Evolutionary conservation across 2,329 filamentous ascomycete genomes (phyloP), one percentile per base, ranked within the genome.

Genomic region (Microthyrium microscopicum): DNA sequence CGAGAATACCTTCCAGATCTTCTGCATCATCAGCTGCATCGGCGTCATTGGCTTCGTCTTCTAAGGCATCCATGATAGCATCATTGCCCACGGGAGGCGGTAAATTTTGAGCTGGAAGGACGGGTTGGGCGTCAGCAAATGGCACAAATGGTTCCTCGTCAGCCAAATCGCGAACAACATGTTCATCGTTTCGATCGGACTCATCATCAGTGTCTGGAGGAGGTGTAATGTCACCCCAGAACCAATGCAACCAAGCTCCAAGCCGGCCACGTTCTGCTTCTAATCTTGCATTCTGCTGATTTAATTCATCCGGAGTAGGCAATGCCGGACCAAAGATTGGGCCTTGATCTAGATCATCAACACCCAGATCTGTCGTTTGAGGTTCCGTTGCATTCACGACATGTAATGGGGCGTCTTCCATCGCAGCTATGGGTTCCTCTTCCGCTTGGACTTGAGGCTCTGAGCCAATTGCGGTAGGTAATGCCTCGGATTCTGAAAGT

Each of bases 1-100:
- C 89, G 62, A 98, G 74, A 33, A 98, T 81, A 1, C 89, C 89
- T 51, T 98, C 89, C 12, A 98, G 73, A 48, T 98, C 89, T 55
- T 98, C 89, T 7, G 80, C 80, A 43, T 94, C 59, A 39, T 85
- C 80, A 26, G 83, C 68, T 7, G 75, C 77, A 43, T 81, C 76
- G 34, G 72, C 67, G 35, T 75, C 70, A 29, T 73, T 70, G 15
- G 66, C 67, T n/a, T 70, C 75, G 28, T 28, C n/a, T 19, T 20
- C 8, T 6, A 22, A 22, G 22, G 29, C 15, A 6, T 20, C 22
- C 5, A n/a, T 21, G 26, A 4, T n/a, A 16, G 18, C 20, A 8
- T 25, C 22, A 21, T 31, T 36, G 4, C 9, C 66, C 35, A 71
- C 68, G 26, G 59, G 61, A 15, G 43, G 43, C 9, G 43, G 46